Evolutionary conservation across 345 rosid species (phyloP), one percentile per base, ranked within the genome.

Genomic region (Hypericum androsaemum): DNA sequence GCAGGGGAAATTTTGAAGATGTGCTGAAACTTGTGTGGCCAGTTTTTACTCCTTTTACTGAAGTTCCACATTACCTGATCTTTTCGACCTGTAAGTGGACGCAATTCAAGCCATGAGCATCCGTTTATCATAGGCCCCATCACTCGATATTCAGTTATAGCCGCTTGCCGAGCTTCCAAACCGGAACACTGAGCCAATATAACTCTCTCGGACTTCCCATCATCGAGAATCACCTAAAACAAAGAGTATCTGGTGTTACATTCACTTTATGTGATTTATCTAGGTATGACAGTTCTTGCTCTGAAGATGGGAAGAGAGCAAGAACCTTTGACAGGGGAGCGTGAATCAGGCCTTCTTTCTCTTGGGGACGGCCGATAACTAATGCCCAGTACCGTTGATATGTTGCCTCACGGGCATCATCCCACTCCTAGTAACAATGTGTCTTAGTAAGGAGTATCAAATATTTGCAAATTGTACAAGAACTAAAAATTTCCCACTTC

Each of bases 51-150:
- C 32, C 32, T 1, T 22, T 22, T 10, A 38, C 15, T 17, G 17
- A 35, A 4, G 10, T 38, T 41, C 45, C 28, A n/a, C 6, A 46
- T 60, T 74, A 86, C 97, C 95, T 89, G 97, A 77, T 89, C 94
- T 52, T 89, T 89, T 68, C 85, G 74, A 70, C 84, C 73, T 39
- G 97, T 84, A 50, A 73, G 71, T 37, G 97, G 97, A 41, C 71
- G 63, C 58, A 86, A 71, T 67, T 89, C 97, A 39, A 89, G 57
- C 97, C 97, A 86, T 1, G 95, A 76, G 60, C 94, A 89, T 58
- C 97, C 97, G 60, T 89, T 89, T 67, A 89, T 74, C 59, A 51
- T 79, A 56, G 96, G 97, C 62, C 97, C 97, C 41, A 84, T 64
- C 7, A 77, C 85, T 64, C 89, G 79, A 74, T 86, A 86, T 75